Conservation (phyloP, 1,284 basidiomycete species). For the Malassezia nana region DNA sequence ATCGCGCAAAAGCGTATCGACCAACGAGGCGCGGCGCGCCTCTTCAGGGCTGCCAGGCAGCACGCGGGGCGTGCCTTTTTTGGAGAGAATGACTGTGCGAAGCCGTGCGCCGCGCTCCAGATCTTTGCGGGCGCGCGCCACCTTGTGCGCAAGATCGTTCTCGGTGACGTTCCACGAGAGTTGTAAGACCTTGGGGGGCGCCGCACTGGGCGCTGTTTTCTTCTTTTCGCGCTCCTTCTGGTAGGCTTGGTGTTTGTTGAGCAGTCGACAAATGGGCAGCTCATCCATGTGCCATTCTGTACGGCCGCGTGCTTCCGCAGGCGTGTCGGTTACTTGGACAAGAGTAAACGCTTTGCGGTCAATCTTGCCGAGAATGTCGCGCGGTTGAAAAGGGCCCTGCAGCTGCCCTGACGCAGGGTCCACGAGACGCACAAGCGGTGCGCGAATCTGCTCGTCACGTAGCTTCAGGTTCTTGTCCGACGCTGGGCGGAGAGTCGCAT, state of each 20-base stretch:
- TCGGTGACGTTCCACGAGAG: constrained; percentile 30
- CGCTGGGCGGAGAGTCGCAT: background rate
- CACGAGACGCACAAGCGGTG: constrained; percentile 26
- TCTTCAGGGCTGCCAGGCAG: constrained; percentile 10
- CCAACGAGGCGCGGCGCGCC: background rate
- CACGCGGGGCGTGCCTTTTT: constrained; percentile 17
- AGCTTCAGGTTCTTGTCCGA: constrained; percentile 3
- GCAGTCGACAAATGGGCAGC: constrained; percentile 48
- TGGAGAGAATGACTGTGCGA: constrained; percentile 14
- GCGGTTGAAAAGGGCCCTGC: constrained; percentile 23
- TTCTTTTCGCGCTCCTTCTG: constrained; percentile 26
- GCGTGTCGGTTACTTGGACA: constrained; percentile 27
- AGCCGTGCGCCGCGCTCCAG: constrained; percentile 16
- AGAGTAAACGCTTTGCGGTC: constrained; percentile 31
- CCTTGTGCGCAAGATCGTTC: constrained; percentile 36
- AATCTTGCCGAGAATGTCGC: constrained; percentile 27
- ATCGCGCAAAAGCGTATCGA: background rate
- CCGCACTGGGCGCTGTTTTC: background rate
- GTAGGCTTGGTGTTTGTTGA: constrained; percentile 49
- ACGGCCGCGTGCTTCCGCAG: background rate
- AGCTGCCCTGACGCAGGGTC: constrained; percentile 33
- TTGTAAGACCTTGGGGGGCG: constrained; percentile 26
- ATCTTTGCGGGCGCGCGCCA: constrained; percentile 24
- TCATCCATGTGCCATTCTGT: constrained; percentile 14
- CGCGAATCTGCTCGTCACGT: constrained; percentile 23